These are phyloP conservation scores for Torulaspora maleeae DNA, from an alignment of 805 yeast genomes.

Conservation along the genomic window DNA sequence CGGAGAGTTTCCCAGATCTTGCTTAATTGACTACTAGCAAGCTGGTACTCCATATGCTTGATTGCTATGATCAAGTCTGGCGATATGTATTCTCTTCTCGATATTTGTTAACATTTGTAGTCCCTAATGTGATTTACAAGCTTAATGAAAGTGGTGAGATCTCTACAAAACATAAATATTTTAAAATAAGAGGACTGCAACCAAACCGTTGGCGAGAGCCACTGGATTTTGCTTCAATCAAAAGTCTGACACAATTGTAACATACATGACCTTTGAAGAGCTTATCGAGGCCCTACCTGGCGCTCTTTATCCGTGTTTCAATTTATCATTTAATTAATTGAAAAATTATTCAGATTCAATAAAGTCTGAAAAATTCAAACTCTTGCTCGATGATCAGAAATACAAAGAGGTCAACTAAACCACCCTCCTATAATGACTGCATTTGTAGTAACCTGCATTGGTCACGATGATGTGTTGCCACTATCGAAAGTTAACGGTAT, in stretches of 20 bases:
- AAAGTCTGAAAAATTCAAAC: background rate
- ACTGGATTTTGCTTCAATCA: too few species aligned
- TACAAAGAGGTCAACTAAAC: background rate
- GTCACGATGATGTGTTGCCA: constrained; percentile 11
- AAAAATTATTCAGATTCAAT: background rate
- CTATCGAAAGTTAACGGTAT: constrained; percentile 2
- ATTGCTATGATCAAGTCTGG: too few species aligned
- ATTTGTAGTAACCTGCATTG: constrained; percentile 17
- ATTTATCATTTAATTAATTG: background rate
- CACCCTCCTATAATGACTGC: constrained; percentile 3
- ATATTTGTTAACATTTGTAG: background rate
- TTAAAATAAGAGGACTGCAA: background rate
- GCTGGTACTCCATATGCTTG: too few species aligned
- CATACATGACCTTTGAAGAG: too few species aligned
- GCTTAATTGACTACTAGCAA: too few species aligned
- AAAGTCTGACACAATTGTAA: too few species aligned
- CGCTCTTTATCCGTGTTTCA: background rate
- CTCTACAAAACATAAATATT: constrained; percentile 1
- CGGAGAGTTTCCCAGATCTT: too few species aligned
- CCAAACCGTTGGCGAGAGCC: too few species aligned
- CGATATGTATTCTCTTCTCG: too few species aligned
- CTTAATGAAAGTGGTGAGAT: background rate
- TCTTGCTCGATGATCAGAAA: constrained; percentile 3
- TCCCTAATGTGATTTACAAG: too few species aligned
- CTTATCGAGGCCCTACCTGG: background rate